phyloP scores from a whole-genome alignment of 2,329 filamentous ascomycete genomes.

The Lecanicillium sp. region DNA sequence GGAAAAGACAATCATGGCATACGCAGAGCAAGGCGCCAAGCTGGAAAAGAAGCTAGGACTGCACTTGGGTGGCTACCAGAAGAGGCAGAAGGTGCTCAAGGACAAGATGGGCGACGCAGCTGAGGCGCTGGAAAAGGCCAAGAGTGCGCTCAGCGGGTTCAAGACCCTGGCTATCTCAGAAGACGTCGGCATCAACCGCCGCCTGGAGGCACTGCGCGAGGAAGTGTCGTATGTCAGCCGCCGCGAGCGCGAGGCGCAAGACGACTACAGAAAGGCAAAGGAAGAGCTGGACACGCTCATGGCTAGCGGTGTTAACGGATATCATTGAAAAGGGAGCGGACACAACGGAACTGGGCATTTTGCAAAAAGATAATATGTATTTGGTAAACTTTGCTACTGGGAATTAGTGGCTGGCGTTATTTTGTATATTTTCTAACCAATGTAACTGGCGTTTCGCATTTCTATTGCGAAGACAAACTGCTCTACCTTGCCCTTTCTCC shows the following conservation, averaged over 20 bases:
- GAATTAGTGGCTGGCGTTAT: not conserved
- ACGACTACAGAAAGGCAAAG: constrained; percentile 66
- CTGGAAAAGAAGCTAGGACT: constrained; percentile 88
- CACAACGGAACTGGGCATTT: too few relatives aligned
- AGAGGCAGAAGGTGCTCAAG: constrained; percentile 71
- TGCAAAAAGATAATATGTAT: too few relatives aligned
- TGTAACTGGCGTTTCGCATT: not conserved
- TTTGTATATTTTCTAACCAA: not conserved
- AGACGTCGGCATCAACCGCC: constrained; percentile 62
- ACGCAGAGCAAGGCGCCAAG: constrained; percentile 76
- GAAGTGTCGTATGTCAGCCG: constrained; percentile 75
- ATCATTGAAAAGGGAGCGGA: constrained; percentile 16
- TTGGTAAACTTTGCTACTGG: too few relatives aligned
- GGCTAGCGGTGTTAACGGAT: constrained; percentile 25
- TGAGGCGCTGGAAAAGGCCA: constrained; percentile 66
- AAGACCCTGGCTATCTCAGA: constrained; percentile 71
- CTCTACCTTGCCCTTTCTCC: too few relatives aligned
- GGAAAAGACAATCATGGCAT: constrained; percentile 63
- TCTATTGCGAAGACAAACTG: too few relatives aligned
- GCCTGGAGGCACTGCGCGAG: constrained; percentile 69
- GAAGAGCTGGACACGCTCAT: constrained; percentile 66
- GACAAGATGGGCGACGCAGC: constrained; percentile 73
- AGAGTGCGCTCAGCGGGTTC: constrained; percentile 64
- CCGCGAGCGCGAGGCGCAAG: constrained; percentile 85
- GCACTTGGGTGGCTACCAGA: constrained; percentile 83